Conservation (phyloP, 441 rosid species). For the Breynia disticha region DNA sequence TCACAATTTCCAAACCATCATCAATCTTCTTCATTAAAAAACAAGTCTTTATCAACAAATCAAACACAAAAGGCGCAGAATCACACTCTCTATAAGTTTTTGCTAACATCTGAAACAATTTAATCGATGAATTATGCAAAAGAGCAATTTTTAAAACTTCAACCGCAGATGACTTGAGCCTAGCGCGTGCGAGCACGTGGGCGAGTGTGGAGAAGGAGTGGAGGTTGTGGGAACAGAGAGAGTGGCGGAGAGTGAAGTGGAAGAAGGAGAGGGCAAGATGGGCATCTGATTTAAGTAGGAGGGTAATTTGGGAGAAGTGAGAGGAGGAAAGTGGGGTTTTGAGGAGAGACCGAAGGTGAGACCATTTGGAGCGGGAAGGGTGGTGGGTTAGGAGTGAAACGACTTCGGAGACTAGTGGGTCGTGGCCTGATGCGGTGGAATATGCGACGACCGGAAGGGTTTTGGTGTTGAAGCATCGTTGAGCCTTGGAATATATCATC, state of each 20-base stretch:
- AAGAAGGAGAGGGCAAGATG: slow-evolving; percentile 62
- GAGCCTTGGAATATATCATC: too few species aligned
- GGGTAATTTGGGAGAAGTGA: slow-evolving; percentile 52
- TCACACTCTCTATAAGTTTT: slow-evolving; percentile 57
- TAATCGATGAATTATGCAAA: slow-evolving; percentile 18
- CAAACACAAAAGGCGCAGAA: slow-evolving; percentile 84
- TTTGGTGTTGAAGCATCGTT: background rate
- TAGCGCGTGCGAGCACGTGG: slow-evolving; percentile 63
- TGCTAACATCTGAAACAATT: slow-evolving; percentile 36
- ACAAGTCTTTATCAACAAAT: slow-evolving; percentile 52
- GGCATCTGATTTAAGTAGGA: slow-evolving; percentile 44
- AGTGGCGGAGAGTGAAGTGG: slow-evolving; percentile 43
- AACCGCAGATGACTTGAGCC: slow-evolving; percentile 41
- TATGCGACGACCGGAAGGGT: slow-evolving; percentile 11
- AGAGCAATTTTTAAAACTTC: slow-evolving; percentile 39
- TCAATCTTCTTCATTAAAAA: slow-evolving; percentile 49
- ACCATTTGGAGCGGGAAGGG: slow-evolving; percentile 75
- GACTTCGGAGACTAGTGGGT: slow-evolving; percentile 25
- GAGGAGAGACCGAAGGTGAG: slow-evolving; percentile 44
- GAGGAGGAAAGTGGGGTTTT: slow-evolving; percentile 37
- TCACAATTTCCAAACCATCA: slow-evolving; percentile 42
- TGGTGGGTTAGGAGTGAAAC: slow-evolving; percentile 59
- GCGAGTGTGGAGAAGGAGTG: slow-evolving; percentile 42
- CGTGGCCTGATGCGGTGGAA: slow-evolving; percentile 22
- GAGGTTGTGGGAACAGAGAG: slow-evolving; percentile 36